These are phyloP conservation scores for Clavariopsis aquatica DNA, from an alignment of 495 filamentous ascomycete species.

Conservation along the genomic window DNA sequence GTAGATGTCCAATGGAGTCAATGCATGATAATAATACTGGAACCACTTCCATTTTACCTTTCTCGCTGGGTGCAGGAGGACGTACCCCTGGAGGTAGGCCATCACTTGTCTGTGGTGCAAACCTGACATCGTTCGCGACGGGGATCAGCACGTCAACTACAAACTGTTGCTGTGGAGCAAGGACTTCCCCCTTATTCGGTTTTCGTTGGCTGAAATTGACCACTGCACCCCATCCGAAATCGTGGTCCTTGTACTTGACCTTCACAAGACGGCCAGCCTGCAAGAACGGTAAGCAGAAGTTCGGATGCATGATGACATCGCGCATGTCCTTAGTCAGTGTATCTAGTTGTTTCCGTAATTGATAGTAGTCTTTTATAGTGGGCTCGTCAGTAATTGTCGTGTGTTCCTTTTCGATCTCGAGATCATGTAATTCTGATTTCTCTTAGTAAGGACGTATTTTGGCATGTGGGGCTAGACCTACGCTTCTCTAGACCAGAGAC, in stretches of 20 bases:
- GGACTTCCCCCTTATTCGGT: slow-evolving; percentile 60
- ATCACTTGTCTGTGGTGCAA: slow-evolving; percentile 58
- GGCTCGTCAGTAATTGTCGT: slow-evolving; percentile 81
- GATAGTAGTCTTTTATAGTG: slow-evolving; percentile 89
- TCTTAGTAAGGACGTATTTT: slow-evolving; percentile 35
- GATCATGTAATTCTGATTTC: slow-evolving; percentile 61
- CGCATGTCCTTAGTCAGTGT: slow-evolving; percentile 81
- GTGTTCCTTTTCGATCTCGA: slow-evolving; percentile 69
- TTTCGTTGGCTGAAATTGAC: slow-evolving; percentile 67
- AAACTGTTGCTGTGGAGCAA: slow-evolving; percentile 69
- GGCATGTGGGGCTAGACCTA: slow-evolving; percentile 34
- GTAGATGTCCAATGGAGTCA: slow-evolving; percentile 71
- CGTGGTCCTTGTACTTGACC: slow-evolving; percentile 72
- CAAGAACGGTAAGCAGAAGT: slow-evolving; percentile 76
- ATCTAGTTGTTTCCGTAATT: slow-evolving; percentile 78
- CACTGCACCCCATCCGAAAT: slow-evolving; percentile 93
- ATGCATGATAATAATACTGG: slow-evolving; percentile 84
- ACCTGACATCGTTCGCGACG: slow-evolving; percentile 60
- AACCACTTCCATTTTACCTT: slow-evolving; percentile 76
- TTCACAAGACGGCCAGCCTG: slow-evolving; percentile 80
- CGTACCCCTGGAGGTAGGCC: slow-evolving; percentile 65
- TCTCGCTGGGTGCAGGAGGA: slow-evolving; percentile 66
- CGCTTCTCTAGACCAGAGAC: slow-evolving; percentile 76
- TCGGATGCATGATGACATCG: slow-evolving; percentile 84
- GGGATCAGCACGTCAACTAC: slow-evolving; percentile 79